These are phyloP conservation scores for Sporothrix pseudoabietina DNA, from an alignment of 2,329 filamentous ascomycete species.

Conservation along the genomic window DNA sequence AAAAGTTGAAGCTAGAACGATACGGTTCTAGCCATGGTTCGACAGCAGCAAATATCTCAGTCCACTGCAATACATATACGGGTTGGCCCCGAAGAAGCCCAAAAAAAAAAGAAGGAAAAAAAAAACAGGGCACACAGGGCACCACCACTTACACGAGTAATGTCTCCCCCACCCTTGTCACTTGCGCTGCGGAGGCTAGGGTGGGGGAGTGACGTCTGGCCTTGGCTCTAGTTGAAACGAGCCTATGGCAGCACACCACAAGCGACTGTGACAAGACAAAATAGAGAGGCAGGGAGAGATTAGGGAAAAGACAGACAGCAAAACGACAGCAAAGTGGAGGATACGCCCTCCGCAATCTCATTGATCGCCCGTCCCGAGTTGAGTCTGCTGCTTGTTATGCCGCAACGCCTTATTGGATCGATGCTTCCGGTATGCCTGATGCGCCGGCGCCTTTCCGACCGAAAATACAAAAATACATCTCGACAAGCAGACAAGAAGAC, in stretches of 20 bases:
- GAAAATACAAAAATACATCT: background rate
- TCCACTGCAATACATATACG: background rate
- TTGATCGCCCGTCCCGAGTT: background rate
- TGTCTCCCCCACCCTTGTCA: background rate
- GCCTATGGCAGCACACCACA: background rate
- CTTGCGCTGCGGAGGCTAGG: background rate
- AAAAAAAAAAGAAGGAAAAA: background rate
- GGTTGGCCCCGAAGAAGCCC: too few relatives aligned
- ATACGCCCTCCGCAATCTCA: background rate
- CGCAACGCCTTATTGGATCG: background rate
- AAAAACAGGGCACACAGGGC: background rate
- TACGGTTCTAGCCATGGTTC: conserved; percentile 13
- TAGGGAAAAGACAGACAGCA: background rate
- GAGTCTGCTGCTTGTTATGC: background rate
- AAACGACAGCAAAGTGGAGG: background rate
- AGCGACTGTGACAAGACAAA: background rate
- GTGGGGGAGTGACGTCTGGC: background rate
- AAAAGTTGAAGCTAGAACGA: background rate
- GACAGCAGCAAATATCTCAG: background rate
- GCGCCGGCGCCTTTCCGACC: background rate
- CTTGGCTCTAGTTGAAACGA: background rate
- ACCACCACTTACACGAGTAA: background rate
- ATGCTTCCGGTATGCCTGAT: conserved; percentile 16
- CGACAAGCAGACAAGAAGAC: background rate
- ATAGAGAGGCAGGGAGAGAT: background rate